Base-by-base conservation (phyloP, 805 yeast genomes). In the Kodamaea fukazawae region DNA sequence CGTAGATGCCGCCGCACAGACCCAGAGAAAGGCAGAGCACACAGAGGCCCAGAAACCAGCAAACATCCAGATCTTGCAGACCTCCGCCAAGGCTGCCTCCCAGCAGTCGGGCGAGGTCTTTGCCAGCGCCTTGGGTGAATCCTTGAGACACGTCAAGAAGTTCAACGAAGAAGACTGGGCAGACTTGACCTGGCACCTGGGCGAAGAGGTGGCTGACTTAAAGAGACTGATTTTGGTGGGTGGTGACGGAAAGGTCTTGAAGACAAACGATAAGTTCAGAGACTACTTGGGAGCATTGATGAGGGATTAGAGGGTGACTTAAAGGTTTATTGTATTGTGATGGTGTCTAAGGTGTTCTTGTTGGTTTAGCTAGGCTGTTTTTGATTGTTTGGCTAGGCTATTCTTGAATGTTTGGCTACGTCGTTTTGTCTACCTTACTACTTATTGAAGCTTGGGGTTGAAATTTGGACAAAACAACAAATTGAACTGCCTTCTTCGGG, bases 111-210 rank as follows among this genome's bases (percentile, higher is more conserved):
- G 52, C 23, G 67, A 63, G 9, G 70, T 63, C 6, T 45, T 52
- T 12, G 44, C 49, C 10, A 49, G 49, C 29, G 60, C 65, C 1
- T 53, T 66, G 13, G 75, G 75, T 2, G 68, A 63, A 26, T 60
- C 73, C 4, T 58, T 70, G 39, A 61, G 58, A 37, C 70, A 60
- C 45, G 49, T 65, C 26, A 66, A 65, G 50, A 55, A 51, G 36
- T 67, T 65, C 43, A 68, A 67, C 18, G 74, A 66, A 44, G 75
- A 70, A 47, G 55, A 54, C 23, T 70, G 75, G 75, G 35, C 47
- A 14, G 40, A 53, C 3, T 52, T 70, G 36, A 49, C 43, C 13
- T 67, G 72, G 69, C 50, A 44, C 8, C 45, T 38, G 12, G 43
- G 48, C 2, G 42, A 43, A 7, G 54, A 53, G 8, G 49, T 61